A percentile compares a stretch with the other conserved stretches of the same genome.
Evolutionary conservation across 192 early-diverging fungal genomes (phyloP).

Genomic region (Entomortierella beljakovae): DNA sequence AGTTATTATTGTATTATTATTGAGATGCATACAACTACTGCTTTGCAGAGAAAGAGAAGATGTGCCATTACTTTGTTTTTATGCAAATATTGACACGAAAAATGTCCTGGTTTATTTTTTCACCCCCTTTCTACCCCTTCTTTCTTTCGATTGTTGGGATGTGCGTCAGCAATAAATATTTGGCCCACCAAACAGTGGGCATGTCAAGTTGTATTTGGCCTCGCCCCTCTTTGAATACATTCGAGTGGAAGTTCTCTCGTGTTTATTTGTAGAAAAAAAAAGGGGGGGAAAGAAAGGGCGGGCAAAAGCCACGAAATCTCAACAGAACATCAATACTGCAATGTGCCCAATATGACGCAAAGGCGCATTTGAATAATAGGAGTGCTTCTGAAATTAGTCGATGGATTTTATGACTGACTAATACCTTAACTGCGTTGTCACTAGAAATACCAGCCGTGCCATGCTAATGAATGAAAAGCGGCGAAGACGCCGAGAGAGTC

Average conservation of each 20-base stretch:
- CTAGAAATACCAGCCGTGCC: slow-evolving; percentile 34
- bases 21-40: background rate
- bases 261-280: slow-evolving; percentile 3
- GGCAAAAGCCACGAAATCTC: slow-evolving; percentile 2
- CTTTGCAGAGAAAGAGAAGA: background rate
- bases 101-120: slow-evolving; percentile 2
- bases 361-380: slow-evolving; percentile 3
- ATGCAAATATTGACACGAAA: background rate
- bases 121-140: slow-evolving; percentile 7
- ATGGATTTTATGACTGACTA: background rate
- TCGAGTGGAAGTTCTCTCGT: background rate
- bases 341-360: slow-evolving; percentile 26
- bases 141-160: slow-evolving; percentile 3
- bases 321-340: background rate
- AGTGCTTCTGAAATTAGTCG: background rate
- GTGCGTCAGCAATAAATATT: background rate
- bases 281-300: slow-evolving; percentile 14
- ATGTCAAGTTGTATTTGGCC: background rate
- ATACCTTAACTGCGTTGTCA: background rate
- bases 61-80: background rate
- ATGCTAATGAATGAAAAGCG: slow-evolving; percentile 79
- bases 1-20: background rate
- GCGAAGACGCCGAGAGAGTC: slow-evolving; percentile 92
- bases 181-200: too few relatives aligned
- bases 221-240: slow-evolving; percentile 9